Base-by-base conservation (phyloP, 2,329 filamentous ascomycete genomes). In the Colletotrichum costaricense region DNA sequence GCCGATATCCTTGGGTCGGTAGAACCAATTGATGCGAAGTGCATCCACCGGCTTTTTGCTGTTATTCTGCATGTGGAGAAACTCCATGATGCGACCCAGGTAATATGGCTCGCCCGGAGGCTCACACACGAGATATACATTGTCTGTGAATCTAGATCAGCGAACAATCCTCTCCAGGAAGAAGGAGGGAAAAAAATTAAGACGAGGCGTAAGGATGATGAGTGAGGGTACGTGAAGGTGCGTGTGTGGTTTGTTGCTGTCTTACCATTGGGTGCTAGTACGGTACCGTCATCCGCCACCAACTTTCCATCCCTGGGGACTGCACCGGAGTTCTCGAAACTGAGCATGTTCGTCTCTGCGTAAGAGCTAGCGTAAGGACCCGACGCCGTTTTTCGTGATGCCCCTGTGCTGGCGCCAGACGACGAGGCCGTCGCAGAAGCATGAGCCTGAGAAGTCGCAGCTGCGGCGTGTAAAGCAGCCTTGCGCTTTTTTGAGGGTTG, bases 91-190 rank as follows among this genome's bases (percentile, higher is more conserved):
- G 78, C 97, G 94, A 76, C 94, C 97, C 76, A 99, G 87, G 82
- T 99, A 99, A 85, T 99, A 99, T 68, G 97, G 97, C 84, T 99
- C 97, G 66, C 97, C 97, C 19, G 97, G 97, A 63, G 97, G 97
- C 84, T 99, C 97, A 84, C 95, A 98, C 76, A 99, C 93, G 75
- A 98, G 91, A 87, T 98, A 99, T 77, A 98, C 94, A 86, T 98
- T 88, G 84, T 91, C 89, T 91, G 82, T 78, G 75, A 72, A 73
- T 69, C 19, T 58, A 78, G 75, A 76, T 80, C 75, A 80, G 81
- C 72, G 62, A 74, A 57, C 56, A 65, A 70, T 19, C 54, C 22
- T 63, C 28, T 33, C 33, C 28, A 26, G 52, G 9, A 22, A 14
- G 14, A 58, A 58, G 38, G 26, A 30, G 49, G 49, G 11, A 35